These are phyloP conservation scores for Cryptosporidium viatorum DNA, from an alignment of 169 alveolate species.

Conservation along the genomic window DNA sequence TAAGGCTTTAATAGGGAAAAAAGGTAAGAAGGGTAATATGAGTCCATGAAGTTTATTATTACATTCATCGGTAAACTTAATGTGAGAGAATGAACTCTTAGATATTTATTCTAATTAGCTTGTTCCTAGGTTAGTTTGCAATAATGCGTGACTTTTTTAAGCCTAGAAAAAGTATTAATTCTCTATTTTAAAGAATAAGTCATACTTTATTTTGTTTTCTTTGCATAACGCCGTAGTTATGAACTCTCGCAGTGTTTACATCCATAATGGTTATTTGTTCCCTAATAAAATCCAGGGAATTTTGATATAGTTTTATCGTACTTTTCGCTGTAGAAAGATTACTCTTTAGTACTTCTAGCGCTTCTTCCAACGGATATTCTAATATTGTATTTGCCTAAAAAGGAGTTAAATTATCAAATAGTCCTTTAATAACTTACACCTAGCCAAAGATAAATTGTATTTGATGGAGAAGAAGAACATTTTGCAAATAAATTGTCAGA, in stretches of 20 bases:
- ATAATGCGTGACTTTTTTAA: not conserved
- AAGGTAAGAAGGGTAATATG: slow-evolving; percentile 78
- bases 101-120: slow-evolving; percentile 9
- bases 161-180: not conserved
- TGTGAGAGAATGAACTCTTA: not conserved
- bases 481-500: slow-evolving; percentile 87
- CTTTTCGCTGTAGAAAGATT: slow-evolving; percentile 82
- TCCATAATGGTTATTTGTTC: slow-evolving; percentile 88
- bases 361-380: slow-evolving; percentile 89
- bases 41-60: slow-evolving; percentile 74
- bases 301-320: slow-evolving; percentile 77
- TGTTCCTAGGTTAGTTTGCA: slow-evolving; percentile 47
- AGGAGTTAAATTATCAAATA: slow-evolving; percentile 7
- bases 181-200: not conserved
- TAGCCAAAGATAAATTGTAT: slow-evolving; percentile 86
- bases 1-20: slow-evolving; percentile 83
- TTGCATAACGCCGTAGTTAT: slow-evolving; percentile 86
- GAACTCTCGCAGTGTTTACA: slow-evolving; percentile 90
- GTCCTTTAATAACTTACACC: slow-evolving; percentile 80
- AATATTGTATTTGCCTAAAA: slow-evolving; percentile 89
- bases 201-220: slow-evolving; percentile 31
- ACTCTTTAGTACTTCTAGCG: slow-evolving; percentile 83
- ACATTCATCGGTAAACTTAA: slow-evolving; percentile 1
- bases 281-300: slow-evolving; percentile 86
- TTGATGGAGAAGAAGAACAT: slow-evolving; percentile 85